Percentiles rank a stretch among this genome's conserved stretches.
These are phyloP conservation scores for Melampsora larici-populina DNA, from an alignment of 1,284 basidiomycete species.

Conservation along the genomic window DNA sequence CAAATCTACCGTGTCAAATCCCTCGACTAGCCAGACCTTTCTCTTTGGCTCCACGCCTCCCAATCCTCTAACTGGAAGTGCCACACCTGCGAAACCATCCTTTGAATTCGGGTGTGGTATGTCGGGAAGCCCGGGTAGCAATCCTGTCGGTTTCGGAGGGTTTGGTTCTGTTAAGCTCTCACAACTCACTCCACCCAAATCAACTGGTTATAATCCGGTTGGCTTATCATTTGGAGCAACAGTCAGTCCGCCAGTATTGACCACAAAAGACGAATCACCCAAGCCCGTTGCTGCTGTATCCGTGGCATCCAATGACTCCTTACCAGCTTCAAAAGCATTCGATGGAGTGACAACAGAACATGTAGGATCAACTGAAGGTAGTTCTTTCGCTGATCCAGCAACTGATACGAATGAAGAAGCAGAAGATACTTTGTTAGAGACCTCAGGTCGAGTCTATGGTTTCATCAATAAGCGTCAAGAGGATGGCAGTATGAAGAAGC, in stretches of 20 bases:
- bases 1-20: neutral
- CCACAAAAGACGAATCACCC: neutral
- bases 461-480: conserved; percentile 21
- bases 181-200: neutral
- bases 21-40: neutral
- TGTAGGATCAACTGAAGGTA: no score
- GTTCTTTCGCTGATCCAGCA: neutral
- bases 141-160: conserved; percentile 16
- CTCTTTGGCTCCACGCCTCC: conserved; percentile 10
- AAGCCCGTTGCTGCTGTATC: neutral
- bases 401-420: conserved; percentile 22
- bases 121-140: neutral
- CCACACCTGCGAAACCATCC: conserved; percentile 8
- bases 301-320: neutral
- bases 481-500: conserved; percentile 20
- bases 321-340: neutral
- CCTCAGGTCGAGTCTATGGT: conserved; percentile 31
- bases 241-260: conserved; percentile 23
- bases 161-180: neutral
- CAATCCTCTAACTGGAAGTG: neutral
- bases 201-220: conserved; percentile 29
- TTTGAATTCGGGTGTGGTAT: conserved; percentile 17
- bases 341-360: no score
- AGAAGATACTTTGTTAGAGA: conserved; percentile 37
- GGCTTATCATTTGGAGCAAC: conserved; percentile 31